Evolutionary conservation across 441 rosid species (phyloP), one percentile per base, ranked within the genome.

Genomic region (Viola pubescens): DNA sequence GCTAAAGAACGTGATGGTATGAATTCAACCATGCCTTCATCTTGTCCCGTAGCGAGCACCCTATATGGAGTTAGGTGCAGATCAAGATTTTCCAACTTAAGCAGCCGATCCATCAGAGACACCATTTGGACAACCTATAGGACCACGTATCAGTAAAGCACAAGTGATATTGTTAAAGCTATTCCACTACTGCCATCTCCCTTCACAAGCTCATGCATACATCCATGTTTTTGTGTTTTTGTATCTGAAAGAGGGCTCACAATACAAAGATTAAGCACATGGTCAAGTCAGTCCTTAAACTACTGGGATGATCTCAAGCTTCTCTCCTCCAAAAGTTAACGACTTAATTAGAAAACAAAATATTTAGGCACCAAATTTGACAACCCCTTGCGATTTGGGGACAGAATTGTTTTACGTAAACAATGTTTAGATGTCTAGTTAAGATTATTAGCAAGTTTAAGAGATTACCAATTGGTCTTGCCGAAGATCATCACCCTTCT

Each of bases 21-120:
- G 72, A 94, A 94, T 70, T 94, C 97, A 66, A 94, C 65, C 99
- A 94, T 88, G 82, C 97, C 99, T 76, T 94, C 99, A 70, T 94
- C 97, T 72, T 85, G 96, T 67, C 95, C 96, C 43, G 97, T 90
- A 59, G 97, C 99, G 72, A 94, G 89, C 64, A 94, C 97, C 77
- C 82, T 86, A 71, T 83, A 94, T 57, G 97, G 97, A 80, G 97
- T 94, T 73, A 94, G 70, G 67, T 86, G 83, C 65, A 94, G 74
- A 74, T 94, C 97, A 63, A 94, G 90, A 77, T 94, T 90, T 76
- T 94, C 99, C 67, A 87, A 79, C 81, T 94, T 90, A 58, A 94
- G 95, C 67, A 90, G 75, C 52, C 97, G 87, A 83, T 94, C 99
- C 99, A 94, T 90, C 49, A 94, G 96, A 65, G 89, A 94, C 49